Evolutionary conservation across 139 green algal genomes (phyloP), one percentile per base, ranked within the genome.

Genomic region (Auxenochlorella pyrenoidosa): DNA sequence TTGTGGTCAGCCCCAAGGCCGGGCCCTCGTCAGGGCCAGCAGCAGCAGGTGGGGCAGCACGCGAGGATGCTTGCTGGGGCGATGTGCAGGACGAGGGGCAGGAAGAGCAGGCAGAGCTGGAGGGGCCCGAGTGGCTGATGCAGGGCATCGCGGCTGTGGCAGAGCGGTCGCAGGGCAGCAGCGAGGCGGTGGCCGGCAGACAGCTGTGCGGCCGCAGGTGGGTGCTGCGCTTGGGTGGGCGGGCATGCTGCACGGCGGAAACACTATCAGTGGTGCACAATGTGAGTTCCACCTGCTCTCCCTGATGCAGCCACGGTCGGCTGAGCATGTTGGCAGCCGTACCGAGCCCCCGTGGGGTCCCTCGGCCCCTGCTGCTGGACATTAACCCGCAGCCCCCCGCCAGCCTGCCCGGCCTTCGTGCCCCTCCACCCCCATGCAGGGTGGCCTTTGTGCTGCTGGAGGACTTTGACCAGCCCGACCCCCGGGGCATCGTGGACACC

Each of bases 381-480:
- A 34, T 5, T 5, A n/a, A n/a, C 3, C 5, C 30, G 1, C 66
- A 73, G 32, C 32, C 4, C 4, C 38, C 30, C 5, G 12, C 66
- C 18, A 16, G 22, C 21, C 51, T 47, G n/a, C 51, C 77, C 18
- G 5, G 10, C 44, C 43, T 32, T 21, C 10, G 26, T 32, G 32
- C 44, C 44, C 8, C 30, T 26, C 32, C 21, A 63, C 22, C 54
- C 54, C 43, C 32, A 6, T 41, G 30, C 80, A 82, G 79, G 63
- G 75, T 94, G 28, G 86, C 80, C 2, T 93, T 93, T 85, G 88
- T 88, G 32, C 66, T 93, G 66, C 73, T 90, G 70, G 89, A 92
- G n/a, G 88, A 91, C 13, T 91, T 93, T 85, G 65, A 86, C 59
- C 84, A 90, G 63, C 47, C 41, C 28, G 89, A 89, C 21, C n/a